Evolutionary conservation across 163 green algal species (phyloP), one percentile per base, ranked within the genome.

Genomic region (Botryococcus braunii): DNA sequence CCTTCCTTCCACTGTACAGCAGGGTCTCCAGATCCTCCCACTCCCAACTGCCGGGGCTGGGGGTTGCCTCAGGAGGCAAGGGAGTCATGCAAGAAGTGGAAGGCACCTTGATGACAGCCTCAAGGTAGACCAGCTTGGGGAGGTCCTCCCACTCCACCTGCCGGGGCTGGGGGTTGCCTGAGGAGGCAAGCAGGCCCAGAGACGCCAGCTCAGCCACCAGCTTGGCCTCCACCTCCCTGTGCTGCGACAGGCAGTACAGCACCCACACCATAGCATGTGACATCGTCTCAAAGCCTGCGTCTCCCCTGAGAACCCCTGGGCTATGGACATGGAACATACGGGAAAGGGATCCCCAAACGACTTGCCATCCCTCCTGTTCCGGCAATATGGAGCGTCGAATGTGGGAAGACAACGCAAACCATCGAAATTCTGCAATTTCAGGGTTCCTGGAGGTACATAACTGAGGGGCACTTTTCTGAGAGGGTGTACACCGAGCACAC

Each of bases 171-270:
- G 66, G 49, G 5, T 35, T 5, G 7, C 23, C 34, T 0, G 37
- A 9, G 0, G 50, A 48, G 6, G 67, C 76, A 29, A 74, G 59
- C 41, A 82, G 68, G 2, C 76, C 74, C 39, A 68, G 48, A n/a
- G 21, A 39, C 0, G 32, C 57, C 66, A 82, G 70, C 66, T 79
- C 75, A 13, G 32, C n/a, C 17, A 73, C 38, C 4, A 83, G 8
- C 8, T n/a, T 29, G 6, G 63, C 40, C 71, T 84, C 65, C 0
- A 85, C 79, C 1, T 85, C 69, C 2, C 81, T 81, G 66, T 93
- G 78, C 23, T 80, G 77, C 7, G 73, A 77, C 39, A 95, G 70
- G 32, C 11, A 40, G 64, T 29, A 69, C 47, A 52, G 43, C 13
- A 52, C 21, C 43, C 43, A 52, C 13, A 21, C 43, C 21, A 21